Conservation (phyloP, 441 rosid species). For the Mallotus repandus region DNA sequence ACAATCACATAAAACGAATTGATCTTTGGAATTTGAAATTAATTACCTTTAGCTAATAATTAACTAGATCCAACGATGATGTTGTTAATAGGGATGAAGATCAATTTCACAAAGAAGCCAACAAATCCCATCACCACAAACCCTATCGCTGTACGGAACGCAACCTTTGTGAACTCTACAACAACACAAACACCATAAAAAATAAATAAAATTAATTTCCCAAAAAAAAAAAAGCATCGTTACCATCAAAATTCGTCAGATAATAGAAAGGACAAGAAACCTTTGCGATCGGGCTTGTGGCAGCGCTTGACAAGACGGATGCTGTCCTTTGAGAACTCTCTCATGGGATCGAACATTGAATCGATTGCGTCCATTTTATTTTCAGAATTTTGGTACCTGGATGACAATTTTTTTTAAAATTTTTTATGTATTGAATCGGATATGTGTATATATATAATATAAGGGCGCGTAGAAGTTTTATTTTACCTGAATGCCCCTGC, state of each 20-base stretch:
- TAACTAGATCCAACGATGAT: constrained; percentile 65
- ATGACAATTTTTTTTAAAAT: too few species aligned
- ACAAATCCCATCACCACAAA: constrained; percentile 90
- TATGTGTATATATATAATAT: too few species aligned
- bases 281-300: constrained; percentile 96
- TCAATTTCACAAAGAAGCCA: constrained; percentile 81
- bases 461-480: too few species aligned
- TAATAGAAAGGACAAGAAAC: constrained; percentile 19
- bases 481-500: too few species aligned
- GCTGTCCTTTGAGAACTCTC: constrained; percentile 83
- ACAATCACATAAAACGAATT: too few species aligned
- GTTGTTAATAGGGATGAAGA: constrained; percentile 85
- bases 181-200: neutral
- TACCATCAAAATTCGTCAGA: neutral
- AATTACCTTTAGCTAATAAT: constrained; percentile 34
- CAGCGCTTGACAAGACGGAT: constrained; percentile 87
- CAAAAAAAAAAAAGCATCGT: too few species aligned
- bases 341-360: constrained; percentile 64
- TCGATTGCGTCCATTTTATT: constrained; percentile 65
- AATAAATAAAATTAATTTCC: too few species aligned
- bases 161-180: constrained; percentile 79
- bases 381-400: neutral
- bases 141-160: constrained; percentile 77
- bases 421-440: too few species aligned
- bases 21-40: too few species aligned